Evolutionary conservation across 768 basidiomycete genomes (phyloP).

Genomic region (Pisolithus orientalis): DNA sequence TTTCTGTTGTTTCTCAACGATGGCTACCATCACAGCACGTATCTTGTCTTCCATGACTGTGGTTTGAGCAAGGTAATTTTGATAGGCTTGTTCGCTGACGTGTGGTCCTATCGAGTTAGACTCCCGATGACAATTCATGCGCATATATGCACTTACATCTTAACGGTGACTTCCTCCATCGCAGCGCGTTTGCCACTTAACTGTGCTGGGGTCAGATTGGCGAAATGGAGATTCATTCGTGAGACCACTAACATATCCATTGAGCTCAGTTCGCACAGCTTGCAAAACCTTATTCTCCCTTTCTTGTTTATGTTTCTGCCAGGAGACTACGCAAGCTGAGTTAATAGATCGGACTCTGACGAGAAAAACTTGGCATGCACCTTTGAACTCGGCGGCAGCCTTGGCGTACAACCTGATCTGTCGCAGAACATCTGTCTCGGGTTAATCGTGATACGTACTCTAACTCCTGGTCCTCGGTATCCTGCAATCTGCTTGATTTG

Average conservation of each 20-base stretch:
- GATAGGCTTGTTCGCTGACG: conserved; percentile 19
- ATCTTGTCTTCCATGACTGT: conserved; percentile 20
- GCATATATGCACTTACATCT: conserved; percentile 21
- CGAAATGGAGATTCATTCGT: neutral
- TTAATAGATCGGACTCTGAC: neutral
- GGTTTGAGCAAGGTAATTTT: conserved; percentile 20
- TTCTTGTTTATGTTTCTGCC: conserved; percentile 26
- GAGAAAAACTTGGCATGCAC: conserved; percentile 7
- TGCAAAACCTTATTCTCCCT: conserved; percentile 20
- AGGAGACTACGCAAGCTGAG: conserved; percentile 20
- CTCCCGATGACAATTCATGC: neutral
- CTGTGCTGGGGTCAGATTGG: conserved; percentile 4
- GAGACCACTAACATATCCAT: conserved; percentile 15
- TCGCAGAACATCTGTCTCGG: neutral
- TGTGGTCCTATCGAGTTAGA: neutral
- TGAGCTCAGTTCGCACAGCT: conserved; percentile 17
- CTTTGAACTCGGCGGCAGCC: conserved; percentile 27
- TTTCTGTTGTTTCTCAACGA: conserved; percentile 15
- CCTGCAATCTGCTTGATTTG: conserved; percentile 11
- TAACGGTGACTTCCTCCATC: conserved; percentile 11
- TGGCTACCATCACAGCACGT: conserved; percentile 21
- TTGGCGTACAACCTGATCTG: conserved; percentile 20
- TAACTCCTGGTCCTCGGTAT: conserved; percentile 22
- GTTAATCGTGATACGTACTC: conserved; percentile 14
- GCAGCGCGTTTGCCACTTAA: conserved; percentile 16